Evolutionary conservation across 805 yeast species (phyloP), one percentile per base, ranked within the genome.

Genomic region (Grigorovia humatica): DNA sequence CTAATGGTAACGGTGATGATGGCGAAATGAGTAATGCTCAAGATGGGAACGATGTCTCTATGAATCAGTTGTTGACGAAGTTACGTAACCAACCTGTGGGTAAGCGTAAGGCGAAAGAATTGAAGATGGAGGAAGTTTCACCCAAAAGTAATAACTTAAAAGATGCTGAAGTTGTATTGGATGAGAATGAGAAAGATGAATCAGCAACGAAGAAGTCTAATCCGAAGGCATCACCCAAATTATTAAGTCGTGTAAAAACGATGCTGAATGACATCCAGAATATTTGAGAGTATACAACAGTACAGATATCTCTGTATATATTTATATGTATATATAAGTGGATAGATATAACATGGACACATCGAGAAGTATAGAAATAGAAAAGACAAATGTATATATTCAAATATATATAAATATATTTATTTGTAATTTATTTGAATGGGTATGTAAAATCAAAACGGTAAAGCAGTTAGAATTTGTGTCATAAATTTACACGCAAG

Each of bases 201-300:
- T 2, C 20, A 45, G 32, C 27, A 11, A 45, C 29, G 13, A 45
- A 45, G n/a, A 44, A 27, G 17, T 12, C 23, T 29, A n/a, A 29
- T 4, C 12, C 40, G 2, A 30, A 1, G 41, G 9, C 42, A 45
- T 32, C 42, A 19, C 42, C 50, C 12, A 40, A 43, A 20, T 43
- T 65, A 44, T 53, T 63, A 19, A 59, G 60, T 43, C 59, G 67
- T 42, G 57, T 68, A 2, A 66, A 64, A 48, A 59, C 63, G 5
- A 54, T 65, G 60, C 53, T 63, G 17, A 59, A 52, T 38, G 66
- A 58, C 47, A 58, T 62, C 13, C 67, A 64, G 47, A 60, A 62
- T 32, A 62, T 45, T 11, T 38, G 8, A 23, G 27, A 8, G 27
- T 23, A 8, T 32, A 43, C 30, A 43, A 18, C 12, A n/a, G n/a